Conservation (phyloP, 192 early-diverging fungal species). For the Umbelopsis vinacea region DNA sequence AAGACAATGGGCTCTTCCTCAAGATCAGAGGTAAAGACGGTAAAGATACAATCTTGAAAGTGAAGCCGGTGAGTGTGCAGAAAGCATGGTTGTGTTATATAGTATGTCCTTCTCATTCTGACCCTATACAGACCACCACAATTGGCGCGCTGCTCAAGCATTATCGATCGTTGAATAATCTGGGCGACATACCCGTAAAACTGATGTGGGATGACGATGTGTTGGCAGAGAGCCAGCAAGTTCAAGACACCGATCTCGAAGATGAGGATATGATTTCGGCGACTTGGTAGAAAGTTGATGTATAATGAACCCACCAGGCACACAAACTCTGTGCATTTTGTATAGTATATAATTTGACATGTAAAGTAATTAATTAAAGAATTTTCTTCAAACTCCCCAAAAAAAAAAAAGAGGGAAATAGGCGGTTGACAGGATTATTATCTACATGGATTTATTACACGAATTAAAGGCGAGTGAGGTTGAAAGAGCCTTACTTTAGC, state of each 20-base stretch:
- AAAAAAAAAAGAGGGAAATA: too few relatives aligned
- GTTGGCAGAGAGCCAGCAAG: conserved; percentile 38
- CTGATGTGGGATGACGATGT: conserved; percentile 61
- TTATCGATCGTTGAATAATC: conserved; percentile 42
- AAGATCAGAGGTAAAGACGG: conserved; percentile 31
- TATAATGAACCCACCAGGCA: neutral
- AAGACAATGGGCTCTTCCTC: conserved; percentile 3
- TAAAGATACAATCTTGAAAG: conserved; percentile 25
- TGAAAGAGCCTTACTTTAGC: too few relatives aligned
- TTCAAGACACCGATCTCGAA: conserved; percentile 62
- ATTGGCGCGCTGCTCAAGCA: conserved; percentile 51
- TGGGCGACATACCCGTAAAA: conserved; percentile 30
- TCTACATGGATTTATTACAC: too few relatives aligned
- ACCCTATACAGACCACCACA: conserved; percentile 37
- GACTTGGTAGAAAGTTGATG: conserved; percentile 4
- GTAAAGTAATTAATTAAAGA: too few relatives aligned
- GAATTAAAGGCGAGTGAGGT: too few relatives aligned
- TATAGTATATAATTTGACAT: too few relatives aligned
- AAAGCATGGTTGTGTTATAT: neutral
- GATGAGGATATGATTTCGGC: conserved; percentile 59
- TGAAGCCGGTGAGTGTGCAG: conserved; percentile 28
- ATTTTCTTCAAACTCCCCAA: too few relatives aligned
- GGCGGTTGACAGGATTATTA: too few relatives aligned
- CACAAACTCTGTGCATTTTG: too few relatives aligned
- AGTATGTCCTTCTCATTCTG: neutral